Conservation (phyloP, 78 protist species). For the Salpingoeca rosetta region DNA sequence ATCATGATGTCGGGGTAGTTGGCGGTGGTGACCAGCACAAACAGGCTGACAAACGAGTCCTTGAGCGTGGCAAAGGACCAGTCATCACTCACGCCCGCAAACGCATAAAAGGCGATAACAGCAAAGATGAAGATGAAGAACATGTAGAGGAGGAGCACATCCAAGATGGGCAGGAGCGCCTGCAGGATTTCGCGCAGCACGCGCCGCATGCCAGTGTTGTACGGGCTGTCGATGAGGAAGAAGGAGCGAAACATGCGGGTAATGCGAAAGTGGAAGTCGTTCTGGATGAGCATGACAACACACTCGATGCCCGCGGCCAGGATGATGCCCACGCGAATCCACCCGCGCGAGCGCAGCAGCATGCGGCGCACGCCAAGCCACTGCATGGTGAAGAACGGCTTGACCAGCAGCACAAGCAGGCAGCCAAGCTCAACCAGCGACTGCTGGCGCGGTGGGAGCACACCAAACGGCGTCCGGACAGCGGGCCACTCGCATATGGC, state of each 20-base stretch:
- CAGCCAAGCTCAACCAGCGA: background rate
- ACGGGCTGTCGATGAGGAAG: background rate
- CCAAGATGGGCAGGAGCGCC: background rate
- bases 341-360: background rate
- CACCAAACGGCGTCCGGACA: background rate
- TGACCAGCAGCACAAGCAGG: background rate
- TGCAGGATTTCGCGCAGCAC: background rate
- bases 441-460: background rate
- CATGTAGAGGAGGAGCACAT: background rate
- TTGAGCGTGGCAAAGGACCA: background rate
- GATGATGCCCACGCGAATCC: background rate
- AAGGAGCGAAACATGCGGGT: background rate
- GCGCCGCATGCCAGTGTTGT: background rate
- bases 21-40: constrained; percentile 25
- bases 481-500: background rate
- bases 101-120: background rate
- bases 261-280: background rate
- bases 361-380: background rate
- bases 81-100: background rate
- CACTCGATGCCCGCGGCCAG: background rate
- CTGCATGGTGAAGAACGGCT: background rate
- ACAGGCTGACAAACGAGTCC: background rate
- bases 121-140: background rate
- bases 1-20: constrained; percentile 26
- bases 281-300: background rate